A percentile compares a stretch with the other conserved stretches of the same genome.
Evolutionary conservation across 768 basidiomycete species (phyloP).

Genomic region (Pholiota conissans): DNA sequence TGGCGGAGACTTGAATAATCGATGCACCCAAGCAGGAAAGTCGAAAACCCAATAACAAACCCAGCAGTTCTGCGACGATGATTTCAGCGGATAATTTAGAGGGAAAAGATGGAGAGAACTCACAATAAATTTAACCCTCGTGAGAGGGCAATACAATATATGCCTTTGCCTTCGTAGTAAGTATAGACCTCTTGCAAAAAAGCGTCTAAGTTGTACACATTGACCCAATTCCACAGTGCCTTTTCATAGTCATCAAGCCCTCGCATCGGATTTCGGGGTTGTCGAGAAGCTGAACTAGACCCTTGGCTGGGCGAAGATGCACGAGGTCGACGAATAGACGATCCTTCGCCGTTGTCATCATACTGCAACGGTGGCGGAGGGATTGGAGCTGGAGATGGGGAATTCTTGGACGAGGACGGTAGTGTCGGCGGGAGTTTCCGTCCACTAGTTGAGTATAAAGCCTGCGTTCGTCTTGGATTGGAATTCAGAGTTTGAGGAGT

Average conservation of each 20-base stretch:
- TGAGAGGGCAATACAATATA: conserved; percentile 91
- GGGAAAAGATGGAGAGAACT: conserved; percentile 36
- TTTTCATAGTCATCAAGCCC: conserved; percentile 85
- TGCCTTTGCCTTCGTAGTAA: conserved; percentile 97
- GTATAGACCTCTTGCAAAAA: conserved; percentile 94
- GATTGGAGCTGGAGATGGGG: conserved; percentile 35
- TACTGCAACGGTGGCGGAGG: conserved; percentile 67
- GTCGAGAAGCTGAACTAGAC: conserved; percentile 31
- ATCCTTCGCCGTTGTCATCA: conserved; percentile 26
- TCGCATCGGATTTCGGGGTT: conserved; percentile 49
- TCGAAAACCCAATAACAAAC: conserved; percentile 98
- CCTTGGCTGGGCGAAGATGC: conserved; percentile 24
- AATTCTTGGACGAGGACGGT: conserved; percentile 21
- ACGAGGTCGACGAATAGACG: conserved; percentile 16
- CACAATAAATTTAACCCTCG: conserved; percentile 94
- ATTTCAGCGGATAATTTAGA: conserved; percentile 2
- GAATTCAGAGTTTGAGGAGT: conserved; percentile 23
- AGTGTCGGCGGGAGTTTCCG: conserved; percentile 29
- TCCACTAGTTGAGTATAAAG: conserved; percentile 47
- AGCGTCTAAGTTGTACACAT: conserved; percentile 94
- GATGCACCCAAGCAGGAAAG: conserved; percentile 92
- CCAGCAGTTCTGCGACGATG: conserved; percentile 78
- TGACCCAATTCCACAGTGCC: conserved; percentile 99
- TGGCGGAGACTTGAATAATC: conserved; percentile 83
- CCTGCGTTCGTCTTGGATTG: conserved; percentile 38